These are phyloP conservation scores for Vitis amurensis DNA, from an alignment of 164 flowering plant species.

Conservation along the genomic window DNA sequence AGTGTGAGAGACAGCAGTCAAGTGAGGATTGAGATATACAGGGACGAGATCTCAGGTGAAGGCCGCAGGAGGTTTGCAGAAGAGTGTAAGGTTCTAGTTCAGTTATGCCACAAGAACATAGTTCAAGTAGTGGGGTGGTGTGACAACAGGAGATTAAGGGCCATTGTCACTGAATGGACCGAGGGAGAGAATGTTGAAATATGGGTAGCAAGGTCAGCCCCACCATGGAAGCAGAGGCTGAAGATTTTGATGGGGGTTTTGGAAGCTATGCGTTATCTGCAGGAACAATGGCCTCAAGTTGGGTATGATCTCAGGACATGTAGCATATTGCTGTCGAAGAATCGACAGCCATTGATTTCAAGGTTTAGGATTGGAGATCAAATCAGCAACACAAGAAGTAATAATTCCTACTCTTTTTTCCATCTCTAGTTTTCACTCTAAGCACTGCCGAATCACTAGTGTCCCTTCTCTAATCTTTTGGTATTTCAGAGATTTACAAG, in stretches of 20 bases:
- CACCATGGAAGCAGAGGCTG: constrained; percentile 56
- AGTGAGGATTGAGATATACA: constrained; percentile 47
- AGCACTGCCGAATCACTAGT: too few relatives aligned
- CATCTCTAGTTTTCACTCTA: too few relatives aligned
- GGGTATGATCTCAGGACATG: constrained; percentile 47
- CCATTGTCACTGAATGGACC: constrained; percentile 48
- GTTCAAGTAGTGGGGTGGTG: constrained; percentile 63
- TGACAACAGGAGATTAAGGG: constrained; percentile 31
- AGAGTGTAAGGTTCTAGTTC: constrained; percentile 46
- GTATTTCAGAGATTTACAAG: constrained; percentile 32
- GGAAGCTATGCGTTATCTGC: constrained; percentile 46
- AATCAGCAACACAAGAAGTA: constrained; percentile 26
- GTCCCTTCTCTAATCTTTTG: background rate
- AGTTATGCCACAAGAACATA: constrained; percentile 49
- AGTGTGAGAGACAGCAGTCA: constrained; percentile 41
- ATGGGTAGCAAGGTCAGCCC: constrained; percentile 44
- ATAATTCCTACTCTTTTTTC: background rate
- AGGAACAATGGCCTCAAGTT: constrained; percentile 57
- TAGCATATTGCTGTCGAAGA: constrained; percentile 37
- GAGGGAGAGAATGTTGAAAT: constrained; percentile 37
- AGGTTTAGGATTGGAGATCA: constrained; percentile 39
- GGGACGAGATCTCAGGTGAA: constrained; percentile 28
- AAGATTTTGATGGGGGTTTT: constrained; percentile 38
- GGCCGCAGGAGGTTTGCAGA: constrained; percentile 32
- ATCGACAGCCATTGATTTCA: constrained; percentile 50